A percentile compares a stretch with the other conserved stretches of the same genome.
phyloP scores from a whole-genome alignment of 371 early-diverging fungal species.

The Mortierella polycephala region DNA sequence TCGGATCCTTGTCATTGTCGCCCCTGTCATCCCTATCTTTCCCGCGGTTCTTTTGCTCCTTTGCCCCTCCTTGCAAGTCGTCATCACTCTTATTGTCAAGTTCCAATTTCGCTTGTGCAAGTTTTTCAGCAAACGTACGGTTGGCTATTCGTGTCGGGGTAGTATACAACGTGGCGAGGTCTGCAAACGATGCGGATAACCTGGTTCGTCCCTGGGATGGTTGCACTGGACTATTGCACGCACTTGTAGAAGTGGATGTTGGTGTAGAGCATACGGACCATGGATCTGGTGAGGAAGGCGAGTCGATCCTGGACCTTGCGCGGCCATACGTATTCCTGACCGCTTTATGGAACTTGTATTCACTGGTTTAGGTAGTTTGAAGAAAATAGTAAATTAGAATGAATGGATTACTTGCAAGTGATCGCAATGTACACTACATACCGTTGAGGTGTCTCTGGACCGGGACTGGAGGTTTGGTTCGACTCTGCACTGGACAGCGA shows the following conservation, averaged over 20 bases:
- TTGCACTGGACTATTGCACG: background rate
- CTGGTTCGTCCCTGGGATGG: slow-evolving; percentile 10
- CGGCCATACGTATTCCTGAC: slow-evolving; percentile 45
- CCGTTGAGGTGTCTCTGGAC: background rate
- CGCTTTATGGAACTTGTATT: slow-evolving; percentile 29
- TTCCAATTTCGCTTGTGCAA: slow-evolving; percentile 20
- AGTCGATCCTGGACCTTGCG: background rate
- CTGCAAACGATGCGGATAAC: slow-evolving; percentile 25
- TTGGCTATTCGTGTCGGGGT: slow-evolving; percentile 15
- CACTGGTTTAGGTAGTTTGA: slow-evolving; percentile 6
- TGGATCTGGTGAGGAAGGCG: slow-evolving; percentile 19
- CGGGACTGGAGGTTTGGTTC: slow-evolving; percentile 7
- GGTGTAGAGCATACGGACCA: slow-evolving; percentile 10
- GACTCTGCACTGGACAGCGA: slow-evolving; percentile 1
- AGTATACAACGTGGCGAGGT: slow-evolving; percentile 4
- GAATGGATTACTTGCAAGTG: background rate
- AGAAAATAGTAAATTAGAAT: too few species aligned
- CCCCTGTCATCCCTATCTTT: background rate
- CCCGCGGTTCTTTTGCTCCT: background rate
- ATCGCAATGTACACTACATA: background rate
- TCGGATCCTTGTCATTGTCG: background rate
- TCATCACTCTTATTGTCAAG: slow-evolving; percentile 10
- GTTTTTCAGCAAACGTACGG: slow-evolving; percentile 12
- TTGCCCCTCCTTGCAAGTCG: background rate
- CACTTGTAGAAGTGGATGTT: background rate